Base-by-base conservation (phyloP, 1,284 basidiomycete genomes). In the Puccinia coronata region DNA sequence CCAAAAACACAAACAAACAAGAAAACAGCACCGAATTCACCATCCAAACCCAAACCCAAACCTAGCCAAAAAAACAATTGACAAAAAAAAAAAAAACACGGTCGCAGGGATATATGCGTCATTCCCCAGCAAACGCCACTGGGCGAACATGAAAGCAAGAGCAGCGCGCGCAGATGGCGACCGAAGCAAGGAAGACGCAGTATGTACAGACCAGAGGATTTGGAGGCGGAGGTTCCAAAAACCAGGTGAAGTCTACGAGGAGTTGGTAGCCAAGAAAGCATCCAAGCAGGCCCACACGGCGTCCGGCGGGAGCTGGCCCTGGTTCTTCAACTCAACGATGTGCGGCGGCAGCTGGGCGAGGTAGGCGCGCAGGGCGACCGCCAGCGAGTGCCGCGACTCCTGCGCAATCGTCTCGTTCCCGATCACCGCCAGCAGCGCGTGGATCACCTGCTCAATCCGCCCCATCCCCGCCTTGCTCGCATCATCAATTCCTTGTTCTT, bases 361-460 rank as follows among this genome's bases (percentile, higher is more conserved):
- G 41, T 73, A 73, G 39, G 71, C 53, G 1, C 36, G 55, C 2
- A 73, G 51, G 5, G 49, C 71, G 36, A 73, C 71, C 34, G 49
- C 34, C 47, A 73, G 57, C 18, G 71, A 73, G 51, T 73, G 55
- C 8, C 71, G 49, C 3, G 31, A 73, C 31, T 73, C 71, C 5
- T 55, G 14, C 16, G 31, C 25, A n/a, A 73, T 73, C 20, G 71
- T 55, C 31, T 51, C 6, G 20, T 73, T 73, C 0, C n/a, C 2
- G n/a, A 73, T 73, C 20, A n/a, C 71, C 20, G 49, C 18, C 9
- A 73, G 51, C 9, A 73, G 31, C 9, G 51, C 51, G 34, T 57
- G n/a, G 51, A 73, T 55, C 11, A 73, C 53, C 57, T 73, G 71
- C 31, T 73, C 71, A 34, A 73, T 73, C 51, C 53, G n/a, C 9